Conservation (phyloP, 768 basidiomycete species). For the Boletus fagicola region DNA sequence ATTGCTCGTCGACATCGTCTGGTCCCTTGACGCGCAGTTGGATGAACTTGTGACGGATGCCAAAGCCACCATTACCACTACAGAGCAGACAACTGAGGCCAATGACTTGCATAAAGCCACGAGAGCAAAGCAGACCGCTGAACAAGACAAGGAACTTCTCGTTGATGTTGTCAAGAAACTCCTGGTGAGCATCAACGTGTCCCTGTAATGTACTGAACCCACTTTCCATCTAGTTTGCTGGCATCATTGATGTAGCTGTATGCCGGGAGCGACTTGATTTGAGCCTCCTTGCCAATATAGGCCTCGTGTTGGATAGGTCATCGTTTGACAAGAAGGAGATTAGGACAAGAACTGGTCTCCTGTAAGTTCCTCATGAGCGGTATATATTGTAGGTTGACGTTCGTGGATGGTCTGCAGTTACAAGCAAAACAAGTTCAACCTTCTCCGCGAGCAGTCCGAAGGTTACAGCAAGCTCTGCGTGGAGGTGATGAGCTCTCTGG, state of each 20-base stretch:
- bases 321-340: constrained; percentile 78
- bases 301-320: constrained; percentile 65
- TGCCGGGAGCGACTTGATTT: constrained; percentile 78
- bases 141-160: constrained; percentile 63
- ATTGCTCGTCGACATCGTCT: constrained; percentile 73
- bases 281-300: constrained; percentile 56
- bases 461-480: constrained; percentile 92
- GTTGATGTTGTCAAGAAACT: constrained; percentile 57
- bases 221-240: constrained; percentile 44
- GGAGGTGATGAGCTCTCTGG: constrained; percentile 76
- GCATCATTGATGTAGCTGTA: constrained; percentile 55
- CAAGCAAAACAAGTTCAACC: constrained; percentile 98
- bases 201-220: neutral
- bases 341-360: constrained; percentile 73
- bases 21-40: constrained; percentile 75
- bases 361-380: constrained; percentile 49
- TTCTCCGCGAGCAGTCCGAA: constrained; percentile 95
- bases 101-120: constrained; percentile 34
- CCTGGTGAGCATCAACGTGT: constrained; percentile 41
- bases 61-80: constrained; percentile 40
- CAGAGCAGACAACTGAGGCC: constrained; percentile 23
- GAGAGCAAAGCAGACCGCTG: constrained; percentile 51
- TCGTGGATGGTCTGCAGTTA: constrained; percentile 53
- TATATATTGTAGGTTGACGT: neutral
- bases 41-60: constrained; percentile 67